A percentile compares a stretch with the other conserved stretches of the same genome.
Evolutionary conservation across 176 grass and related monocot species (phyloP).

Genomic region (Aegilops speltoides): DNA sequence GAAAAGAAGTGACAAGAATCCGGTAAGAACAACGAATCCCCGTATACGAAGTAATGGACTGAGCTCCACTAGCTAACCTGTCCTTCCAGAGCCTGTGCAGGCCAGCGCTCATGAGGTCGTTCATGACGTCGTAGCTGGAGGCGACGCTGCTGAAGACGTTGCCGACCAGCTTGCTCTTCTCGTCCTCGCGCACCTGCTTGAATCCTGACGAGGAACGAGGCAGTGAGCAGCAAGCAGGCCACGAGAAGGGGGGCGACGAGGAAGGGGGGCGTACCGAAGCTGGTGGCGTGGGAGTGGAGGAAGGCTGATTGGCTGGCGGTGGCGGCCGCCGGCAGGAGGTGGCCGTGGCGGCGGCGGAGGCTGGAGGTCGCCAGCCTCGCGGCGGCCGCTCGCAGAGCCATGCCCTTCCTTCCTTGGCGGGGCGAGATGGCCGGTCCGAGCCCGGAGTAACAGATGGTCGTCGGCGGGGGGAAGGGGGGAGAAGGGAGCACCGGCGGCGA

Average conservation of each 20-base stretch:
- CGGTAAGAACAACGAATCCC: not conserved
- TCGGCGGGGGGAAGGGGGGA: not conserved
- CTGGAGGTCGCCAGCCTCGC: not conserved
- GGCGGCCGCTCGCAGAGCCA: constrained; percentile 16
- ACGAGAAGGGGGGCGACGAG: not conserved
- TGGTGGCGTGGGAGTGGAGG: constrained; percentile 87
- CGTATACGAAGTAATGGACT: not conserved
- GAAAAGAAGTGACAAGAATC: not conserved
- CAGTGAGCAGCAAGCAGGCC: not conserved
- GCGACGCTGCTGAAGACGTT: constrained; percentile 91
- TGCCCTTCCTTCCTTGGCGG: not conserved
- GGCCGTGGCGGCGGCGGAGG: not conserved
- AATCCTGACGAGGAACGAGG: constrained; percentile 40
- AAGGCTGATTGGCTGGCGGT: not conserved
- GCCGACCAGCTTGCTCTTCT: constrained; percentile 85
- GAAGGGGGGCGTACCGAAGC: constrained; percentile 38
- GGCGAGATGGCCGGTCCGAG: not conserved
- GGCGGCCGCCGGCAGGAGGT: not conserved
- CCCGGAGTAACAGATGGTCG: not conserved
- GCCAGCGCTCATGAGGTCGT: constrained; percentile 86
- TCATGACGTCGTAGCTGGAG: constrained; percentile 94
- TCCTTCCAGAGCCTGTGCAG: constrained; percentile 95
- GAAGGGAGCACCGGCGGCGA: not conserved
- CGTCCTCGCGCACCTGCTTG: constrained; percentile 78
- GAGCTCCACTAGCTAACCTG: constrained; percentile 23